Base-by-base conservation (phyloP, 2,329 filamentous ascomycete species). In the Scolecobasidium constrictum region DNA sequence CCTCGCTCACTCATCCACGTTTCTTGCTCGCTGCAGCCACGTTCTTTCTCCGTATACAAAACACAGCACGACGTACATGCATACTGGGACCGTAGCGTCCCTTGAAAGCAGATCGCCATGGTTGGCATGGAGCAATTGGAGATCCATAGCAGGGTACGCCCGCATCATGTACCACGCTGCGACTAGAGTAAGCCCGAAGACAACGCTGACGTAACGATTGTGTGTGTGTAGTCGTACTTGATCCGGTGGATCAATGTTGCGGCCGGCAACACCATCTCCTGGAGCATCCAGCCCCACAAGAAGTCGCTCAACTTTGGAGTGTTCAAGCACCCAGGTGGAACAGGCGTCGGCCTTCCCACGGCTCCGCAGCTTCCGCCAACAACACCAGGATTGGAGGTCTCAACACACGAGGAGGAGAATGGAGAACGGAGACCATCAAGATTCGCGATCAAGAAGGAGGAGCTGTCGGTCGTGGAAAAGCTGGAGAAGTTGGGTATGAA, bases 261-360 rank as follows among this genome's bases (percentile, higher is more conserved):
- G 44, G 81, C 86, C 49, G 83, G 83, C 42, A 82, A 94, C 62
- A 94, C 88, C 40, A 87, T 98, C 54, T 94, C 88, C 13, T 98
- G 92, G 92, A 95, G 86, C 56, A 78, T 98, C 31, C 88, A 96
- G 59, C 92, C 92, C 35, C 87, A 96, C 63, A 96, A 94, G 69
- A 96, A 95, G 67, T 95, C 90, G 46, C 83, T 98, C 63, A 95
- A 96, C 66, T 94, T 98, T 61, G 92, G 88, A 57, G 83, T 98
- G 56, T 93, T 98, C 65, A 96, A 95, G 61, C 92, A 96, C 61
- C 90, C 92, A 2, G 87, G 88, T 51, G 81, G 75, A 45, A 77
- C 77, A 47, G 71, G 50, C 70, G 75, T 48, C 63, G 22, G 15
- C 48, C 56, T 22, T 52, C 59, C 19, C 51, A 63, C 59, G 47